These are phyloP conservation scores for Dissophora ornata DNA, from an alignment of 192 early-diverging fungal species.

Conservation along the genomic window DNA sequence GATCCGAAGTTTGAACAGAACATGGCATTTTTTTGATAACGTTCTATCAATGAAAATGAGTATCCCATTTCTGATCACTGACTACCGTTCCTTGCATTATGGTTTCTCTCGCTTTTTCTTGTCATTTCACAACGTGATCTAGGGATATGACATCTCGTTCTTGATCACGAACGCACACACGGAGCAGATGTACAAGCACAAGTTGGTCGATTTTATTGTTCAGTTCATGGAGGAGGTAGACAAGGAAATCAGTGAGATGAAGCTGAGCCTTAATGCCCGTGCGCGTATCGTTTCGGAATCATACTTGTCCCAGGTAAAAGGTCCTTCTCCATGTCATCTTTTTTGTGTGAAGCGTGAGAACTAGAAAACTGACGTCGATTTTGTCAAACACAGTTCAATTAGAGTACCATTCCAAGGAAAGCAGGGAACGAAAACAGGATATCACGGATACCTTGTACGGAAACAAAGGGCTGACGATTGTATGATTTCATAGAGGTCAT, in stretches of 20 bases:
- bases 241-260: constrained; percentile 99
- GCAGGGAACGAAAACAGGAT: neutral
- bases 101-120: too few relatives aligned
- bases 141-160: constrained; percentile 98
- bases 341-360: too few relatives aligned
- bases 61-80: too few relatives aligned
- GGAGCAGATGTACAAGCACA: constrained; percentile 99
- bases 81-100: too few relatives aligned
- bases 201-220: constrained; percentile 98
- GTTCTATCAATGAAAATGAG: too few relatives aligned
- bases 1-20: too few relatives aligned
- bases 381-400: constrained; percentile 17
- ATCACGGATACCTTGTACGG: neutral
- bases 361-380: too few relatives aligned
- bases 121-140: too few relatives aligned
- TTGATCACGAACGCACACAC: constrained; percentile 97
- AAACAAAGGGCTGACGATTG: too few relatives aligned
- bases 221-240: constrained; percentile 99
- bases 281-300: constrained; percentile 86
- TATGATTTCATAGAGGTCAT: too few relatives aligned
- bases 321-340: too few relatives aligned
- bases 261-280: constrained; percentile 92
- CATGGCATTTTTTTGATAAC: too few relatives aligned
- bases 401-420: neutral
- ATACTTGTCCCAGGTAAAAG: constrained; percentile 59